Evolutionary conservation across 148 eudicot species (phyloP).

Genomic region (Fagopyrum tataricum): DNA sequence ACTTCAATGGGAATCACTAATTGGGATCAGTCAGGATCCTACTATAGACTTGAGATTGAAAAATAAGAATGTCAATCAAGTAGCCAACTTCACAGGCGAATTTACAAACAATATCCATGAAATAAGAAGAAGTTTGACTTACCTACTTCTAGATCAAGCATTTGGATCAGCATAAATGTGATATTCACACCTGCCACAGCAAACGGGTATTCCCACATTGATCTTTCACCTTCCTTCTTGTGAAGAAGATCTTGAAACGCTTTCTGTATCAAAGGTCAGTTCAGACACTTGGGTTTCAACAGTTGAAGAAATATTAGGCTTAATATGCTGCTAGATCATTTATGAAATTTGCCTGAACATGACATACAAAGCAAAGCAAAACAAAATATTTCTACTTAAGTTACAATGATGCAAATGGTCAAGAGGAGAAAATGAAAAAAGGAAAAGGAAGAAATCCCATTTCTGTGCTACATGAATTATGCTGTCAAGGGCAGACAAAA

Average conservation of each 20-base stretch:
- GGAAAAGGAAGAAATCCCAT: neutral
- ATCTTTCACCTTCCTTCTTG: conserved; percentile 88
- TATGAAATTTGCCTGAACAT: neutral
- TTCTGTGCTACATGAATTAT: neutral
- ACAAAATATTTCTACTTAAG: neutral
- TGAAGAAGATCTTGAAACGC: conserved; percentile 87
- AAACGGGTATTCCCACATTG: conserved; percentile 97
- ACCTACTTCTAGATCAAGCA: conserved; percentile 97
- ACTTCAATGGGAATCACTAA: neutral
- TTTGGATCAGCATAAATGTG: conserved; percentile 95
- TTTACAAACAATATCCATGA: neutral
- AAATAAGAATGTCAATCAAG: neutral
- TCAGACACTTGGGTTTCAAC: neutral
- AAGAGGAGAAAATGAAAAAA: conserved; percentile 6
- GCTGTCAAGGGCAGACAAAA: neutral
- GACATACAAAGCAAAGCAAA: neutral
- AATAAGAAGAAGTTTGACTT: neutral
- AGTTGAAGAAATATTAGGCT: neutral
- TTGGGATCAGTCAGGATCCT: neutral
- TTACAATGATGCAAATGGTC: neutral
- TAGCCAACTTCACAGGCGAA: neutral
- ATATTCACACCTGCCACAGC: conserved; percentile 99
- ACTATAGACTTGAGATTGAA: neutral
- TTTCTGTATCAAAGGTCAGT: conserved; percentile 41
- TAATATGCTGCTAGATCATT: neutral